These are phyloP conservation scores for Penicillium coprophilum DNA, from an alignment of 495 filamentous ascomycete genomes.

Conservation along the genomic window DNA sequence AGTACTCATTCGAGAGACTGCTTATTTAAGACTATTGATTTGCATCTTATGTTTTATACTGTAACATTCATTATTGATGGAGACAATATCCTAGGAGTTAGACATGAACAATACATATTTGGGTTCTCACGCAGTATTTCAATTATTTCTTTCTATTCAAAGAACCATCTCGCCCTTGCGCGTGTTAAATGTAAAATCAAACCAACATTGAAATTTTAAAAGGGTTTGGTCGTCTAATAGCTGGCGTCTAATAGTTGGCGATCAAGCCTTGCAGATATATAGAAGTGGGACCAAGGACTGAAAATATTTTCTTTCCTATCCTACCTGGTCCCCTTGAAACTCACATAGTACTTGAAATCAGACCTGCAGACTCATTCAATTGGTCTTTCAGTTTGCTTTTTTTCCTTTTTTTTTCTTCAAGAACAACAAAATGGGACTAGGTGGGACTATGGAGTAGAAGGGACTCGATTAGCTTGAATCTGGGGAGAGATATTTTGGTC, in stretches of 20 bases:
- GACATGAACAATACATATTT: constrained; percentile 14
- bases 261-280: constrained; percentile 11
- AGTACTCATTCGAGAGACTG: constrained; percentile 77
- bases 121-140: background rate
- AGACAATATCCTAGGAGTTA: constrained; percentile 30
- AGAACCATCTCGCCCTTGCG: background rate
- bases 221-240: no score
- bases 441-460: constrained; percentile 13
- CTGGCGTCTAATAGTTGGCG: no score
- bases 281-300: background rate
- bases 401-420: background rate
- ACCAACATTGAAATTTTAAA: background rate
- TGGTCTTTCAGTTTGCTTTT: no score
- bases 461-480: constrained; percentile 4
- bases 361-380: no score
- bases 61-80: constrained; percentile 20
- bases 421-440: constrained; percentile 2
- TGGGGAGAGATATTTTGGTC: background rate
- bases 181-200: background rate
- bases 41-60: constrained; percentile 26
- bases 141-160: background rate
- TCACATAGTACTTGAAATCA: no score
- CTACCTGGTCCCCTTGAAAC: no score
- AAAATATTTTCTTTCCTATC: constrained; percentile 1
- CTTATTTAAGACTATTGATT: constrained; percentile 44